These are phyloP conservation scores for Exophiala bonariae DNA, from an alignment of 2,329 filamentous ascomycete species.

Conservation along the genomic window DNA sequence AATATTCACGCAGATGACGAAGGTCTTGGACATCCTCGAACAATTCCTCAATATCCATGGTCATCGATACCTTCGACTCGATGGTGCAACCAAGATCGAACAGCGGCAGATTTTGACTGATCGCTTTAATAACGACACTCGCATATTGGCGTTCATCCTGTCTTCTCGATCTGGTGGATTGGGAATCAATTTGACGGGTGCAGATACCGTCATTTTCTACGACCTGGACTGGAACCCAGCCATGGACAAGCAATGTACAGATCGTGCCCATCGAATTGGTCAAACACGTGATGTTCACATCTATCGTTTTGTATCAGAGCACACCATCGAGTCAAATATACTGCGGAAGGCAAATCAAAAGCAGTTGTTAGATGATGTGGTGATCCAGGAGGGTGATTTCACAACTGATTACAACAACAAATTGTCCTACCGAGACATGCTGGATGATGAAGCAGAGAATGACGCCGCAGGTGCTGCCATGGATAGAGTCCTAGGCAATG, in stretches of 20 bases:
- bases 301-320: conserved; percentile 87
- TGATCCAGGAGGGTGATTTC: conserved; percentile 97
- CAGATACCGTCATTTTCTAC: conserved; percentile 98
- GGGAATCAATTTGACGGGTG: conserved; percentile 94
- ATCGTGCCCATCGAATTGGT: conserved; percentile 93
- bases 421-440: conserved; percentile 66
- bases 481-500: conserved; percentile 73
- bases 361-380: conserved; percentile 94
- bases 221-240: conserved; percentile 99
- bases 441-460: conserved; percentile 50
- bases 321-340: conserved; percentile 98
- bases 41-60: conserved; percentile 98
- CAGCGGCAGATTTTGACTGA: conserved; percentile 94
- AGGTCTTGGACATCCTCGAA: conserved; percentile 94
- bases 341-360: conserved; percentile 96
- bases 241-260: conserved; percentile 99
- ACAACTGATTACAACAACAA: conserved; percentile 95
- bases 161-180: conserved; percentile 92
- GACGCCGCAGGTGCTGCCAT: conserved; percentile 79
- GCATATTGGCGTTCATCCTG: conserved; percentile 92
- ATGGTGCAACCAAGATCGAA: conserved; percentile 95
- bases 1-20: conserved; percentile 99
- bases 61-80: conserved; percentile 91
- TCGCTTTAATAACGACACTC: conserved; percentile 90
- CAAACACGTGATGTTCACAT: conserved; percentile 98